Percentiles rank a stretch among this genome's conserved stretches.
Evolutionary conservation across 148 eudicot genomes (phyloP).

Genomic region (Rhododendron vialii): DNA sequence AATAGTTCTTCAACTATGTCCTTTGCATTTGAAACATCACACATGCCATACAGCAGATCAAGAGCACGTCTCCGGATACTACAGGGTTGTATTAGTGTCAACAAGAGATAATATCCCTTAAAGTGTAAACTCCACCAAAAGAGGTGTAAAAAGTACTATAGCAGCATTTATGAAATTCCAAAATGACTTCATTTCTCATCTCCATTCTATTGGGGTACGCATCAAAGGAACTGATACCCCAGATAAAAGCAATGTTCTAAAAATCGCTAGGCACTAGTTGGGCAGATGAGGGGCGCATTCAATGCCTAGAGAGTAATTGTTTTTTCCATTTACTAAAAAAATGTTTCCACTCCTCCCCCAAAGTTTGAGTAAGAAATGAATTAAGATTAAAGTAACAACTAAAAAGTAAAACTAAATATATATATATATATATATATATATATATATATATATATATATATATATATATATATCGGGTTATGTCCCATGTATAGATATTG

Average conservation of each 20-base stretch:
- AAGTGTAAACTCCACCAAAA: not conserved
- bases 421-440: no score
- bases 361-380: not conserved
- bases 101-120: not conserved
- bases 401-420: not conserved
- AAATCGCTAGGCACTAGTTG: not conserved
- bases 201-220: not conserved
- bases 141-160: not conserved
- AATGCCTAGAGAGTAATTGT: not conserved
- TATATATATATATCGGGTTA: no score
- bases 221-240: not conserved
- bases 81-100: slow-evolving; percentile 21
- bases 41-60: slow-evolving; percentile 98
- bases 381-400: not conserved
- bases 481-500: no score
- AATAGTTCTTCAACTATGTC: slow-evolving; percentile 96
- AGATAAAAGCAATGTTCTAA: not conserved
- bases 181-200: not conserved
- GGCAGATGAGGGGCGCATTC: not conserved
- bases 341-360: not conserved
- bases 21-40: slow-evolving; percentile 97
- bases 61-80: slow-evolving; percentile 98
- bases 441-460: no score
- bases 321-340: no score
- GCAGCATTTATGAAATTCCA: not conserved